Evolutionary conservation across 495 filamentous ascomycete genomes (phyloP).

Genomic region (Astrocystis sublimbata): DNA sequence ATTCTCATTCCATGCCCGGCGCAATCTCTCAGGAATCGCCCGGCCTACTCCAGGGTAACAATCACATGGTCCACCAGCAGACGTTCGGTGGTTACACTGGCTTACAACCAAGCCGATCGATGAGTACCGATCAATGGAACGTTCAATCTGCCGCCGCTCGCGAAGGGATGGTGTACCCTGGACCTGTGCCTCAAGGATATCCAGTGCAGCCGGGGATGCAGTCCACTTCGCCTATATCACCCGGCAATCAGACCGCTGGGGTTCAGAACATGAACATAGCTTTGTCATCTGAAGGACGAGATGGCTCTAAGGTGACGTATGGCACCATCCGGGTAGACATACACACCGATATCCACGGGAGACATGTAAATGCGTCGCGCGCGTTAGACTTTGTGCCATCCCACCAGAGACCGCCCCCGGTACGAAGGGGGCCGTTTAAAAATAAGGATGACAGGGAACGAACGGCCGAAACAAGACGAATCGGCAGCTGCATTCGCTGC

Average conservation of each 20-base stretch:
- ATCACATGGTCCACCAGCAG: slow-evolving; percentile 32
- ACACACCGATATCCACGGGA: slow-evolving; percentile 23
- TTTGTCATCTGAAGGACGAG: not conserved
- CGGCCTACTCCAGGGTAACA: slow-evolving; percentile 34
- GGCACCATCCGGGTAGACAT: slow-evolving; percentile 13
- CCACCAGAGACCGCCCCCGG: slow-evolving; percentile 34
- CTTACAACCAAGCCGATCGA: slow-evolving; percentile 40
- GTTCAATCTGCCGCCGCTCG: slow-evolving; percentile 39
- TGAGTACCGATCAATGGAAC: slow-evolving; percentile 31
- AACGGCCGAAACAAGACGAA: slow-evolving; percentile 52
- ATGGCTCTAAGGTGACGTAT: slow-evolving; percentile 18
- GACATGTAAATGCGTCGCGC: slow-evolving; percentile 11
- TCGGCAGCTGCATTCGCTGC: slow-evolving; percentile 54
- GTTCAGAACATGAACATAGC: slow-evolving; percentile 9
- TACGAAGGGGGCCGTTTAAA: slow-evolving; percentile 51
- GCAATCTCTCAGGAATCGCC: slow-evolving; percentile 30
- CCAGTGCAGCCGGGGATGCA: slow-evolving; percentile 25
- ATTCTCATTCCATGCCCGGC: slow-evolving; percentile 31
- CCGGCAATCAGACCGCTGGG: slow-evolving; percentile 24
- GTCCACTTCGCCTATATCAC: slow-evolving; percentile 23
- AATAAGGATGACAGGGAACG: slow-evolving; percentile 44
- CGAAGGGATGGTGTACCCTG: slow-evolving; percentile 52
- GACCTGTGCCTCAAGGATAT: slow-evolving; percentile 31
- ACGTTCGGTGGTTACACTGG: slow-evolving; percentile 43
- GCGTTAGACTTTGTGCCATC: slow-evolving; percentile 34